These are phyloP conservation scores for Globisporangium paroecandrum DNA, from an alignment of 352 stramenopile species.

Conservation along the genomic window DNA sequence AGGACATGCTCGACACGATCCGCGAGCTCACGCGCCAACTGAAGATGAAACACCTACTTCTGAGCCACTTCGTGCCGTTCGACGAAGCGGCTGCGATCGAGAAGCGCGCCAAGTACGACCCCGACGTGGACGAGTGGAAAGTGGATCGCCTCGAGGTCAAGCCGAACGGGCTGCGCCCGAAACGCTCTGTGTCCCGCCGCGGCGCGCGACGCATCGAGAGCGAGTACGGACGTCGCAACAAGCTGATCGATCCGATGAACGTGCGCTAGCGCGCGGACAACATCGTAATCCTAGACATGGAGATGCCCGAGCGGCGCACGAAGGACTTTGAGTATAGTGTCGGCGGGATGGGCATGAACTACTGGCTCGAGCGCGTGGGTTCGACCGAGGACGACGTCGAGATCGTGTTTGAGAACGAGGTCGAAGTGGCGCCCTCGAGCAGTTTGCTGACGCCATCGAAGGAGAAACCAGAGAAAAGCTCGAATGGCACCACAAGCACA, in stretches of 20 bases:
- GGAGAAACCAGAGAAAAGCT: conserved; percentile 26
- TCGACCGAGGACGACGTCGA: conserved; percentile 47
- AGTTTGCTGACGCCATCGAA: conserved; percentile 22
- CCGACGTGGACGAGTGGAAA: conserved; percentile 88
- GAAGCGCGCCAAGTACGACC: conserved; percentile 83
- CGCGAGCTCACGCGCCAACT: conserved; percentile 91
- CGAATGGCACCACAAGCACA: conserved; percentile 12
- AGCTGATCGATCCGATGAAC: conserved; percentile 86
- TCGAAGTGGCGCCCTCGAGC: conserved; percentile 29
- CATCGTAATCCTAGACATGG: conserved; percentile 87
- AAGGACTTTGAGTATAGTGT: conserved; percentile 72
- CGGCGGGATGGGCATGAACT: conserved; percentile 45
- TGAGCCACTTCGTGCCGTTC: conserved; percentile 86
- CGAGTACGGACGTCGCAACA: conserved; percentile 83
- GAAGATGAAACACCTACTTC: conserved; percentile 94
- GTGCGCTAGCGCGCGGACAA: conserved; percentile 88
- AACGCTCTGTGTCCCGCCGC: conserved; percentile 58
- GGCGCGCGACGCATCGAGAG: conserved; percentile 68
- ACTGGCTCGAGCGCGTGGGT: conserved; percentile 53
- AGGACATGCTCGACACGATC: conserved; percentile 95
- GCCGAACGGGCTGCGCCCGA: conserved; percentile 48
- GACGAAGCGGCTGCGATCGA: conserved; percentile 73
- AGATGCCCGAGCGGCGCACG: conserved; percentile 80
- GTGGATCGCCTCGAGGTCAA: conserved; percentile 71
- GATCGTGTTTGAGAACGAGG: conserved; percentile 60